Evolutionary conservation across 2,329 filamentous ascomycete species (phyloP), one percentile per base, ranked within the genome.

Genomic region (Colletotrichum chrysophilum): DNA sequence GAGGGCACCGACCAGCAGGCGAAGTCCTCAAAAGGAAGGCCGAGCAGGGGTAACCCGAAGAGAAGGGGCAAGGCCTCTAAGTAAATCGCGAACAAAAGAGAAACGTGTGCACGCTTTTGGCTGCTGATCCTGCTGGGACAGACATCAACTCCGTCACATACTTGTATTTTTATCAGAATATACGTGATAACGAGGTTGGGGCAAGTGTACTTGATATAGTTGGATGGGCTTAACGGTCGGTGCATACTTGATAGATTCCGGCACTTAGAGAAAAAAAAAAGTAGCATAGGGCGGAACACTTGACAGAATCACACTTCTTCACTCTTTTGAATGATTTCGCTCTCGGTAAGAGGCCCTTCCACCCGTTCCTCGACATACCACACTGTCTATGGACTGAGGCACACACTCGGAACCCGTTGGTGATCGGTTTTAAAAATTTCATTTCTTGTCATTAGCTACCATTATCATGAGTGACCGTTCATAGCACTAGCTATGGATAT

Each of bases 1-100:
- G 97, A 98, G 85, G 96, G 96, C 58, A 88, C 85, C 18, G 90
- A 92, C 70, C 86, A 88, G 76, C 87, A 89, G 80, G 86, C 87
- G 78, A 85, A 85, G 71, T 84, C 85, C 26, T 79, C 82, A n/a
- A 93, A 93, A 86, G 92, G 92, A 83, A 87, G 88, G 65, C 82
- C 88, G 26, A 85, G 86, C 68, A 87, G 89, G 32, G 87, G 86
- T 77, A 91, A 91, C 77, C 90, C 90, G 13, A 92, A 92, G 84
- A 85, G 88, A 76, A 84, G 90, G 66, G 88, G 89, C 26, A 68
- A 77, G 58, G 61, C 70, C 61, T 74, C 74, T 3, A 74, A 76
- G 70, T 66, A 71, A 75, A 70, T n/a, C 18, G 14, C 16, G 8
- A 58, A 28, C 55, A 48, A 14, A 10, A 38, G 28, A 69, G 36